Base-by-base conservation (phyloP, 192 early-diverging fungal genomes). In the Diversispora eburnea region DNA sequence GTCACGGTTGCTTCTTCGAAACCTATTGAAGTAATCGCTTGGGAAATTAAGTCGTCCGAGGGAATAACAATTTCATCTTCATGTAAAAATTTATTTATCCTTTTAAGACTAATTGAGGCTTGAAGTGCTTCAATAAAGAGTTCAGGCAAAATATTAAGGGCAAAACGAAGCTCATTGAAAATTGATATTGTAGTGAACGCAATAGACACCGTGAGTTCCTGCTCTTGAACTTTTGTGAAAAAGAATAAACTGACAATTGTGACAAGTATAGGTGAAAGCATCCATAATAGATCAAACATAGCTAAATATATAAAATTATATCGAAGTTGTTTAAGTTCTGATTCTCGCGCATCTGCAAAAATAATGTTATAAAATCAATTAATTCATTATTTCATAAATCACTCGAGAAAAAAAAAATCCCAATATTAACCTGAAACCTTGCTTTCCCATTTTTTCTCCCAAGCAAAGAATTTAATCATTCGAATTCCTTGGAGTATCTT, bases 401-500 rank as follows among this genome's bases (percentile, higher is more conserved):
- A 54, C n/a, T 0, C 0, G 51, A 10, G 12, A 54, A 54, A 54
- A 17, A 10, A 13, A 13, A 54, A 54, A 33, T 1, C 25, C 3
- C 12, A 54, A 54, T 54, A 84, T 55, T 87, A 83, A 48, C 85
- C 82, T 62, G 88, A 76, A 71, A 98, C 93, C 57, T 84, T 81
- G 46, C 82, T 72, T 78, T 79, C 77, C 75, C 80, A 84, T 43
- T 78, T 77, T 20, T 74, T 73, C 22, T 93, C 89, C 93, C 93
- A 95, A 17, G 89, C 91, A 81, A 93, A 93, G 71, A 98, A 88
- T 79, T 99, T 99, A 67, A 99, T 89, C 39, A 97, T 92, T n/a
- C 94, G 86, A 52, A 99, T 97, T 48, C 93, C 94, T 73, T 89
- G 84, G 49, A 96, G 81, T 46, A 61, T 9, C 70, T 72, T 12